Percentiles rank a stretch among this genome's conserved stretches.
These are phyloP conservation scores for Graphilbum fragrans DNA, from an alignment of 2,329 filamentous ascomycete species.

Conservation along the genomic window DNA sequence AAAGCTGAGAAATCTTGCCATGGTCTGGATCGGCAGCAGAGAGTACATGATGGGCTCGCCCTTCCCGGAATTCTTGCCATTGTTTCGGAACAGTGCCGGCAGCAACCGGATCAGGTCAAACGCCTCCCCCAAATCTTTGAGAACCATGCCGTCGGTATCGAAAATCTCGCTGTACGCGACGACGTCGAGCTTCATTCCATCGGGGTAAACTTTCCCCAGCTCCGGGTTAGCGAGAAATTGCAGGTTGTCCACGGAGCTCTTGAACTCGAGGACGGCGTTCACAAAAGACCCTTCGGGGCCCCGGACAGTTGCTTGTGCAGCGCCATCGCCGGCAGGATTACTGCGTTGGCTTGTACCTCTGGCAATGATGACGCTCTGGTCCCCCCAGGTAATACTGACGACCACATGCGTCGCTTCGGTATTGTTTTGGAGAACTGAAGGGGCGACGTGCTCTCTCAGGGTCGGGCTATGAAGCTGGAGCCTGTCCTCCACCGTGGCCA, in stretches of 20 bases:
- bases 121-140: constrained; percentile 1
- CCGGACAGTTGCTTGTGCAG: neutral
- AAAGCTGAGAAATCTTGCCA: neutral
- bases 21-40: neutral
- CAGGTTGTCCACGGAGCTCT: constrained; percentile 1
- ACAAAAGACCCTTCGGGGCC: neutral
- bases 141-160: neutral
- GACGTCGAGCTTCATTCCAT: neutral
- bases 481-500: neutral
- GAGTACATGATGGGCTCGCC: constrained; percentile 2
- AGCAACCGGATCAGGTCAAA: constrained; percentile 1
- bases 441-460: neutral
- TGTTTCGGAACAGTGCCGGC: neutral
- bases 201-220: neutral
- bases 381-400: constrained; percentile 1
- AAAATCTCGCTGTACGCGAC: constrained; percentile 4
- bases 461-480: neutral
- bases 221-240: neutral
- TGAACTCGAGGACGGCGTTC: neutral
- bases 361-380: neutral
- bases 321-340: neutral
- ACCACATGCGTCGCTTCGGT: constrained; percentile 3
- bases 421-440: neutral
- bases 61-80: neutral
- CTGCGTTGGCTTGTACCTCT: neutral